Base-by-base conservation (phyloP, 192 early-diverging fungal species). In the Coemansia pectinata region DNA sequence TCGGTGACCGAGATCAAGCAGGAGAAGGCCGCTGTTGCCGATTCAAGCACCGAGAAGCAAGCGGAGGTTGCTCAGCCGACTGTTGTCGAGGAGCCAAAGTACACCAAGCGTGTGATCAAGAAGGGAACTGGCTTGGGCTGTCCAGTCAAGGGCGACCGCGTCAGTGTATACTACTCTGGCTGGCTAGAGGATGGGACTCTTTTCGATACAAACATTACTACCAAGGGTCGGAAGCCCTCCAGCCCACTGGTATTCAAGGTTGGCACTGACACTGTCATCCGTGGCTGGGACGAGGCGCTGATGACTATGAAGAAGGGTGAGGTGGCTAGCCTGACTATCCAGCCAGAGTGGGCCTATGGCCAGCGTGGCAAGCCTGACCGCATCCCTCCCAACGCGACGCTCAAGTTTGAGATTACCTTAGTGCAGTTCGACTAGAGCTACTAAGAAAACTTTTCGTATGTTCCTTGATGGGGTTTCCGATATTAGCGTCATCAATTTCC, bases 181-280 rank as follows among this genome's bases (percentile, higher is more conserved):
- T 80, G 65, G 67, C 80, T 93, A 68, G 86, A 88, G 57, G 84
- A 92, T 66, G 92, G 92, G 40, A 86, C 78, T 25, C 79, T 91
- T 14, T 92, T 92, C 67, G 91, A 92, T 69, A 85, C 84, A 42
- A 93, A 92, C 72, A 78, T 81, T 21, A 69, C 70, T 31, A 70
- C 74, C 45, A 79, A 76, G 69, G 82, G 81, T 44, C 84, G 88
- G 70, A 92, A 90, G 86, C 86, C 88, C 64, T 78, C 81, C n/a
- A 69, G 75, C 34, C 89, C 91, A 3, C 79, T 95, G 36, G 78
- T 85, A 36, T 94, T 94, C 83, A 91, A 87, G 73, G 80, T 99
- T 73, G 97, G 97, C 69, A 93, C 93, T n/a, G 93, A 93, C n/a
- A 91, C 87, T 53, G 96, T 99, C 66, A 99, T 99, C 72, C 86